Evolutionary conservation across 2,329 filamentous ascomycete species (phyloP), one percentile per base, ranked within the genome.

Genomic region (Verticillium nonalfalfae): DNA sequence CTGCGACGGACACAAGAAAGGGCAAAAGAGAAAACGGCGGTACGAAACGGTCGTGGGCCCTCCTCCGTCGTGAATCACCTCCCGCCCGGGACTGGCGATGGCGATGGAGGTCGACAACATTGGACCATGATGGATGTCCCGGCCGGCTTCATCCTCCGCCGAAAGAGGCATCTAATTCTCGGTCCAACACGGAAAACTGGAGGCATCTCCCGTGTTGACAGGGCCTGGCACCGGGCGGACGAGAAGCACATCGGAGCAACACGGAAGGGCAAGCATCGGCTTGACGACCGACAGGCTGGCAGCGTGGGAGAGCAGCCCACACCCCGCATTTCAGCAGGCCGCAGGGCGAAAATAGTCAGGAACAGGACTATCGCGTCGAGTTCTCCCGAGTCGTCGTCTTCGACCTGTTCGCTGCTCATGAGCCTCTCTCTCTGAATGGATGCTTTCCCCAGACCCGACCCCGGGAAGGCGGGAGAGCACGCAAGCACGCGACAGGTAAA

Each of bases 301-400:
- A 31, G 21, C 26, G 26, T 39, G 31, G 57, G 26, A 26, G 38
- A 34, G 26, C 31, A 21, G 26, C 36, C 38, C 21, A 31, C 18
- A 39, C 57, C 57, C 57, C 57, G 57, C 57, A 58, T 58, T 58
- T 58, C 45, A 58, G 57, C 39, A 58, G 57, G 38, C 26, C 57
- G 34, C 45, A 61, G 52, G 56, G 66, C 67, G 66, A 69, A 66
- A 69, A 69, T 63, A 63, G 63, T 63, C 66, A 66, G 67, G 64
- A 60, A 67, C 65, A 61, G 60, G 57, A 64, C 60, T 59, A 63
- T 61, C 61, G 61, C 61, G 38, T 63, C 59, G 61, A 63, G 56
- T 60, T 63, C 35, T 63, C 61, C 61, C 61, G 61, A 63, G 38
- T 56, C 60, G 54, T 57, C 58, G 40, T 58, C 26, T 26, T 60